Evolutionary conservation across 805 yeast species (phyloP), one percentile per base, ranked within the genome.

Genomic region (Myxozyma neglecta): DNA sequence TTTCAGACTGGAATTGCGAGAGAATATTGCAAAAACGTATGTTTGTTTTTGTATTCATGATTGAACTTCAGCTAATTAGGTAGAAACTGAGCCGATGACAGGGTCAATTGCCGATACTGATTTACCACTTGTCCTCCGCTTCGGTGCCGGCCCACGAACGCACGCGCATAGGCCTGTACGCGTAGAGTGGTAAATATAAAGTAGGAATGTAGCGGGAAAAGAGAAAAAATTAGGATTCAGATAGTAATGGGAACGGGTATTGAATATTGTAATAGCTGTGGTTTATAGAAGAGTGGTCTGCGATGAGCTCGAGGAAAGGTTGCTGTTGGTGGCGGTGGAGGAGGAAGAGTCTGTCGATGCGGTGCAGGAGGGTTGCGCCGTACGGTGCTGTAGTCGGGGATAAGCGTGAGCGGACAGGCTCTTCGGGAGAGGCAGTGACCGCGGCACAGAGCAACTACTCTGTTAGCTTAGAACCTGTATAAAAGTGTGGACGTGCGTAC

Each of bases 1-100:
- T 53, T 3, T 44, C 53, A 8, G 45, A 53, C 6, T 62, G 66
- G 66, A 56, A 34, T 29, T 57, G 58, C 16, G 66, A 62, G 36
- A 20, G 47, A 35, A 24, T 24, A 24, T 24, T 46, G 14, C 14
- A 11, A 16, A 20, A 14, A 10, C 6, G 11, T 20, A 24, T 14
- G 49, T 45, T 24, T n/a, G n/a, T 10, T 11, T 4, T 2, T 36
- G 35, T 11, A 39, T 42, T 42, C 20, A 20, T 5, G n/a, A 34
- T 6, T 7, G 13, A 13, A 13, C 5, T 37, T 47, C 40, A 42
- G 36, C 18, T 10, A n/a, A 29, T 14, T 16, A 11, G 24, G 13
- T 47, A 59, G 62, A 53, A 49, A 9, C 53, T 14, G 53, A 42
- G n/a, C 18, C 53, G 13, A 29, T 52, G 24, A 54, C 56, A 24